These are phyloP conservation scores for Cetraspora pellucida DNA, from an alignment of 192 early-diverging fungal genomes.

Conservation along the genomic window DNA sequence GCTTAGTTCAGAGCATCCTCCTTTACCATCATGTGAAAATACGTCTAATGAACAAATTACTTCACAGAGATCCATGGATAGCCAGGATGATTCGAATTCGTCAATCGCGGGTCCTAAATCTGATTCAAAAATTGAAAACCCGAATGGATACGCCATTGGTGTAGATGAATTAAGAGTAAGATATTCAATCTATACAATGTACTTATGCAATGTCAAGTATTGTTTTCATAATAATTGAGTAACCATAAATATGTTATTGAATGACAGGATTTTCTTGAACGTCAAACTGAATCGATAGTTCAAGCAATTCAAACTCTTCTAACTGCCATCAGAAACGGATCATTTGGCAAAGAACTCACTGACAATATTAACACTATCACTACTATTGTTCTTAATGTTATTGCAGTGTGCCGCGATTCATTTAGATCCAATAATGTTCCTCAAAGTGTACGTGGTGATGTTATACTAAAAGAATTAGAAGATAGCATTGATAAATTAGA, in stretches of 20 bases:
- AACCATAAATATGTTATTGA: neutral
- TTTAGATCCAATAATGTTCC: slow-evolving; percentile 44
- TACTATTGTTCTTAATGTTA: slow-evolving; percentile 59
- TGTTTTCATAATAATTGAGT: neutral
- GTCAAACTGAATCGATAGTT: slow-evolving; percentile 76
- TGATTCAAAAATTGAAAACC: neutral
- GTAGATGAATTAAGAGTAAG: slow-evolving; percentile 54
- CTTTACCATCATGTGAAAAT: slow-evolving; percentile 4
- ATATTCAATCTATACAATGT: neutral
- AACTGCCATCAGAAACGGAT: slow-evolving; percentile 56
- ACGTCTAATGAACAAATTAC: neutral
- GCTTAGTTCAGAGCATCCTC: neutral
- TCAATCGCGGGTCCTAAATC: neutral
- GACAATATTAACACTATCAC: slow-evolving; percentile 61
- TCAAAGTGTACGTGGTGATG: slow-evolving; percentile 51
- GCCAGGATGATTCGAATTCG: neutral
- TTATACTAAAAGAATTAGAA: slow-evolving; percentile 63
- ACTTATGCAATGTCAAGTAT: slow-evolving; percentile 14
- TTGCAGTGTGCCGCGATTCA: slow-evolving; percentile 53
- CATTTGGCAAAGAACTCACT: slow-evolving; percentile 56
- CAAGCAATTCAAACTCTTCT: slow-evolving; percentile 77
- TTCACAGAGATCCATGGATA: too few species aligned
- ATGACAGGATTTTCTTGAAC: slow-evolving; percentile 61
- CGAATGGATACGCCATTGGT: slow-evolving; percentile 33
- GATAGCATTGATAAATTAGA: slow-evolving; percentile 55